Percentiles rank a stretch among this genome's conserved stretches.
phyloP scores from a whole-genome alignment of 2,329 filamentous ascomycete species.

The Aspergillus quadrilineatus region DNA sequence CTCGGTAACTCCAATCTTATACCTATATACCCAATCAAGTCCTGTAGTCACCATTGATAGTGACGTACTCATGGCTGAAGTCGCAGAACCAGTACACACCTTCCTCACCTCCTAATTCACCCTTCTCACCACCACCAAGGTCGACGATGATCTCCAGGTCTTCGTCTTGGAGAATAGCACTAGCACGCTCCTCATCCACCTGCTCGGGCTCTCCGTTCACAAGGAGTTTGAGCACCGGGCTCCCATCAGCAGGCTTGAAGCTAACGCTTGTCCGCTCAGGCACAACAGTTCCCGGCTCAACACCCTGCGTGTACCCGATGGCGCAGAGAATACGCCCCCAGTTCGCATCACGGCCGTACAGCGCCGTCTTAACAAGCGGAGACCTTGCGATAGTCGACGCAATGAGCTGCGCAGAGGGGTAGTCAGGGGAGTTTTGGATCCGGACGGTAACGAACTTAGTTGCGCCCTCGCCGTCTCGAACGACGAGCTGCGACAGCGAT shows the following conservation, averaged over 20 bases:
- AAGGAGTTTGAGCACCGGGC: constrained; percentile 56
- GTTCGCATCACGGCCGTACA: constrained; percentile 97
- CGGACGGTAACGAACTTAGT: constrained; percentile 97
- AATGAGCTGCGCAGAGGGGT: constrained; percentile 71
- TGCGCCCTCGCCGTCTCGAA: constrained; percentile 93
- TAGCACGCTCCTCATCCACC: constrained; percentile 61
- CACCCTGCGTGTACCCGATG: constrained; percentile 70
- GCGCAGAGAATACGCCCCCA: constrained; percentile 97
- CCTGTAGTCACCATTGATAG: constrained; percentile 67
- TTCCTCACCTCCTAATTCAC: constrained; percentile 49
- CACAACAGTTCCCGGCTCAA: constrained; percentile 48
- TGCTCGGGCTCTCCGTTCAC: constrained; percentile 62
- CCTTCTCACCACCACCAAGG: constrained; percentile 52
- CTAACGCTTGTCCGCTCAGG: constrained; percentile 59
- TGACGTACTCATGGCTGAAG: constrained; percentile 68
- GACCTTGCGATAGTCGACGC: constrained; percentile 87
- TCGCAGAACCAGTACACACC: constrained; percentile 66
- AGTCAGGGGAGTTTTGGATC: constrained; percentile 69
- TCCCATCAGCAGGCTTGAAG: constrained; percentile 61
- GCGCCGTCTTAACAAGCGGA: constrained; percentile 91
- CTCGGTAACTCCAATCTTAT: not conserved
- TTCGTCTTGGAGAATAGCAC: constrained; percentile 60
- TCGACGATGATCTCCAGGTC: constrained; percentile 62
- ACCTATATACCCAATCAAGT: constrained; percentile 41
- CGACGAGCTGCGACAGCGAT: constrained; percentile 85